These are phyloP conservation scores for Pseudopediastrum boryanum DNA, from an alignment of 139 green algal species.

Conservation along the genomic window DNA sequence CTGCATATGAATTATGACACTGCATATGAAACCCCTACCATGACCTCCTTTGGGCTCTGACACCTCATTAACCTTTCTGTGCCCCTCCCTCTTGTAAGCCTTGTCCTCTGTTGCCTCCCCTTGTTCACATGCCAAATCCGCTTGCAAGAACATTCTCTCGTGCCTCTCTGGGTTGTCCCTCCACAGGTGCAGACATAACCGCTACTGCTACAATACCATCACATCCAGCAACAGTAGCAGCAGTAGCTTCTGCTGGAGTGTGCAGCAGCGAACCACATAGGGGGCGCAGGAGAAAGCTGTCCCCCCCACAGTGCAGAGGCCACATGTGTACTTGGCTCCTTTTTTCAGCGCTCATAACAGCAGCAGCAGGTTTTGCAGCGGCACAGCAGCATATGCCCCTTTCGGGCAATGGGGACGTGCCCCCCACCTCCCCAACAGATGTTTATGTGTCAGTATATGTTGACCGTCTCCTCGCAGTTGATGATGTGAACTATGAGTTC, in stretches of 20 bases:
- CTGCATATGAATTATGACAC: slow-evolving; percentile 16
- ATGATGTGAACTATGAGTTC: slow-evolving; percentile 2
- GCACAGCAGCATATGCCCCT: slow-evolving; percentile 6
- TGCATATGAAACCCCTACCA: too few relatives aligned
- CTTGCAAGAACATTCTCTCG: background rate
- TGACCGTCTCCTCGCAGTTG: slow-evolving; percentile 10
- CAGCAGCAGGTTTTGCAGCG: too few relatives aligned
- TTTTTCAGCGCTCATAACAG: too few relatives aligned
- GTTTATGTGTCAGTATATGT: slow-evolving; percentile 5
- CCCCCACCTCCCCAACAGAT: background rate
- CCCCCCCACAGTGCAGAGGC: background rate
- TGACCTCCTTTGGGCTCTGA: too few relatives aligned
- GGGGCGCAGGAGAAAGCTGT: background rate
- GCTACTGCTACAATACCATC: background rate
- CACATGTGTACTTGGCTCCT: background rate
- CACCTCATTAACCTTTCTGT: too few relatives aligned
- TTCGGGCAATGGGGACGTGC: background rate
- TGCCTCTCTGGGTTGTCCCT: background rate
- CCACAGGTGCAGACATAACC: background rate
- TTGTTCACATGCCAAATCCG: background rate
- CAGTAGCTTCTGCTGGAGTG: background rate
- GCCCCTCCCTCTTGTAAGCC: background rate
- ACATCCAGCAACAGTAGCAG: background rate
- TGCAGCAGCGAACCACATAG: slow-evolving; percentile 13
- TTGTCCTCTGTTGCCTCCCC: background rate